Evolutionary conservation across 2,329 filamentous ascomycete species (phyloP), one percentile per base, ranked within the genome.

Genomic region (Davidsoniella neocaledoniae): DNA sequence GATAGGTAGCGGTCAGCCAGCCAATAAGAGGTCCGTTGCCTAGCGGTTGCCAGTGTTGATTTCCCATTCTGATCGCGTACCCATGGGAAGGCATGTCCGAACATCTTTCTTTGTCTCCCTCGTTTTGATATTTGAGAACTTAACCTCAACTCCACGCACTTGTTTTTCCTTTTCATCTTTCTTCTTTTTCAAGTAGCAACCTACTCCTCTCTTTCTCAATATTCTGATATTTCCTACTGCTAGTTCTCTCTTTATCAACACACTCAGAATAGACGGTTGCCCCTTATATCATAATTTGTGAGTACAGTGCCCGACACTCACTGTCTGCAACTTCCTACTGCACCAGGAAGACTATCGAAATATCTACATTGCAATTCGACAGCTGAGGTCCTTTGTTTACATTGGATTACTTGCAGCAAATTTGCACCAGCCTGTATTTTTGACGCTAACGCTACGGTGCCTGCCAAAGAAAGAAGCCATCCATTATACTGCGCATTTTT

Each of bases 11-110:
- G 26, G 43, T 37, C 41, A 26, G 49, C 25, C 19, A 53, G 53
- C 71, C 70, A 74, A 74, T 73, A 49, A 62, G 21, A 57, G 38
- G 3, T 12, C 58, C 60, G 76, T 80, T 80, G 74, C 73, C 57
- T 62, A 56, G 72, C 62, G 59, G 73, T 76, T 75, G 70, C 67
- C 60, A 62, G 56, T 75, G 69, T 74, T 74, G 68, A 73, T 54
- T 45, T 52, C 26, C 47, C 47, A 47, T 43, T 46, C 47, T 50
- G 43, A 46, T 50, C 51, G 48, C 51, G 51, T 50, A 53, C 51
- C 48, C 51, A 50, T 53, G 51, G 47, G 19, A 29, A 53, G 51
- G 51, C 44, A 53, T 50, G 48, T 53, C 48, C 43, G 51, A 50
- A 50, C 48, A 50, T 53, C 44, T 53, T 49, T 53, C 41, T 50